phyloP scores from a whole-genome alignment of 1,284 basidiomycete genomes.

The Cutaneotrichosporon dermatis region DNA sequence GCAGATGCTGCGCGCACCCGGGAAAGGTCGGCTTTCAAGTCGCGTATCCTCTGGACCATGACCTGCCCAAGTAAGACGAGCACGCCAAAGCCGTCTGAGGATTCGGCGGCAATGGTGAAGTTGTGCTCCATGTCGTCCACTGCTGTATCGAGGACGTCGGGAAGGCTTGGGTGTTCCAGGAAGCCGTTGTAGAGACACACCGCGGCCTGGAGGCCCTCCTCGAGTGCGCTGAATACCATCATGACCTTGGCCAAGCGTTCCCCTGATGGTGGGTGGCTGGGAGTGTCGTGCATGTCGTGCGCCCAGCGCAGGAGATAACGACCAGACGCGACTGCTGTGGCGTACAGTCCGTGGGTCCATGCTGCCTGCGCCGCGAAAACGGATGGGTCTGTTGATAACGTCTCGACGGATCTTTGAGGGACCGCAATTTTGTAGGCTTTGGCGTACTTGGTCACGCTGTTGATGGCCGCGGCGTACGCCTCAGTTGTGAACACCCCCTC shows the following conservation, averaged over 20 bases:
- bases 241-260: not conserved
- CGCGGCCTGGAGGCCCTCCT: not conserved
- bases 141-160: not conserved
- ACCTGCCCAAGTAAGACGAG: not conserved
- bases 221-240: not conserved
- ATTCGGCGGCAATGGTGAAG: not conserved
- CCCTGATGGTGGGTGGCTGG: no score
- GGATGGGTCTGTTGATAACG: not conserved
- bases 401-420: not conserved
- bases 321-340: not conserved
- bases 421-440: not conserved
- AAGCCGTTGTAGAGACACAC: constrained; percentile 1
- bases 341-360: not conserved
- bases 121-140: not conserved
- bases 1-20: not conserved
- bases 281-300: no score
- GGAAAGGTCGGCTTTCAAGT: not conserved
- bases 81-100: not conserved
- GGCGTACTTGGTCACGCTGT: not conserved
- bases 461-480: not conserved
- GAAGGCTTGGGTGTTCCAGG: not conserved
- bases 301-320: not conserved
- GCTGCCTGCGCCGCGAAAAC: not conserved
- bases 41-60: not conserved
- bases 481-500: no score